Evolutionary conservation across 2,329 filamentous ascomycete genomes (phyloP).

Genomic region (Diaporthe vexans): DNA sequence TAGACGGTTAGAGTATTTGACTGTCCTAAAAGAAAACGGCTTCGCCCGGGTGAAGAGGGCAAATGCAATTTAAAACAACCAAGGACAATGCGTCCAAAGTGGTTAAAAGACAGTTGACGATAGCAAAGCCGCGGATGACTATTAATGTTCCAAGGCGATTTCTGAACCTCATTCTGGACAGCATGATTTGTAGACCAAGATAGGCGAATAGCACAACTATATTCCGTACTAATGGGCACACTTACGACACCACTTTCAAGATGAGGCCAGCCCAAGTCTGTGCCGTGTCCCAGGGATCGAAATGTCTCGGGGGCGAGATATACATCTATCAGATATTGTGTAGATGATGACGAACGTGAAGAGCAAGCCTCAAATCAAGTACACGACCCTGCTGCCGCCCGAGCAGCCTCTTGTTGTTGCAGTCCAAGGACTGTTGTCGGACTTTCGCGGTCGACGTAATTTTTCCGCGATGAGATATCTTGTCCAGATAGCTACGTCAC

Average conservation of each 20-base stretch:
- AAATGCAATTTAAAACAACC: too few relatives aligned
- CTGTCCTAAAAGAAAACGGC: not conserved
- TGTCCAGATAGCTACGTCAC: not conserved
- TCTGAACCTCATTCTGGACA: not conserved
- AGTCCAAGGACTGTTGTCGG: too few relatives aligned
- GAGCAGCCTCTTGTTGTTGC: too few relatives aligned
- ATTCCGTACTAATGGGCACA: not conserved
- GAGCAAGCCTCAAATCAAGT: not conserved
- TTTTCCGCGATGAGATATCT: too few relatives aligned
- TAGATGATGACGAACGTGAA: not conserved
- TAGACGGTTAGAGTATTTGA: not conserved
- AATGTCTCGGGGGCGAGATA: not conserved
- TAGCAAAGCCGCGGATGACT: not conserved
- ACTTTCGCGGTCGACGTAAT: not conserved
- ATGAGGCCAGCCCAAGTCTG: too few relatives aligned
- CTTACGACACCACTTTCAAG: not conserved
- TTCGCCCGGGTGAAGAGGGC: not conserved
- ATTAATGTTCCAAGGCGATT: not conserved
- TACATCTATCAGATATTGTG: not conserved
- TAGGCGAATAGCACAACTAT: too few relatives aligned
- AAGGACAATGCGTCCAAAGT: not conserved
- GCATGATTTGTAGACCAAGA: not conserved
- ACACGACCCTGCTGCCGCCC: too few relatives aligned
- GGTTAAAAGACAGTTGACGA: not conserved
- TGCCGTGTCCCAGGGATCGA: not conserved